Evolutionary conservation across 1,284 basidiomycete species (phyloP).

Genomic region (Cryptococcus maquisensis): DNA sequence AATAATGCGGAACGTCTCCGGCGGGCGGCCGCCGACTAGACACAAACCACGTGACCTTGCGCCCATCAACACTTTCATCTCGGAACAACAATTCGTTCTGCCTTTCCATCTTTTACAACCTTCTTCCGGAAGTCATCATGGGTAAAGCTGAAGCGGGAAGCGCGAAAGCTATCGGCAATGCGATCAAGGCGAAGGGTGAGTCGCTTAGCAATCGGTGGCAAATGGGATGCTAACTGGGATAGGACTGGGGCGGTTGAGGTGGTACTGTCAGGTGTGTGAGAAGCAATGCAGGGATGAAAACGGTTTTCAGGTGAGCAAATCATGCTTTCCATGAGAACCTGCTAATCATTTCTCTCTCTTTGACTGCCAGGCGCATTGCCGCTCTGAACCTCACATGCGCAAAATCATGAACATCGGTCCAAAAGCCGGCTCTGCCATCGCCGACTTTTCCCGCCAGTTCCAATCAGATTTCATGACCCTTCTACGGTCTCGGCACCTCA

Average conservation of each 20-base stretch:
- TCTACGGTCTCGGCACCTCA: constrained; percentile 72
- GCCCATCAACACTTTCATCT: too few relatives aligned
- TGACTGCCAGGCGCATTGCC: constrained; percentile 33
- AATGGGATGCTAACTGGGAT: neutral
- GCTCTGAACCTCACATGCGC: constrained; percentile 63
- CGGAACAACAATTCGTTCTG: too few relatives aligned
- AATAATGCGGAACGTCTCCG: too few relatives aligned
- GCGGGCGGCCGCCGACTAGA: too few relatives aligned
- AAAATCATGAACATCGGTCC: constrained; percentile 96
- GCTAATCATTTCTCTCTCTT: neutral
- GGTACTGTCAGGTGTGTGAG: constrained; percentile 95
- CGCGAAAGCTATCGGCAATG: constrained; percentile 85
- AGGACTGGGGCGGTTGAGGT: constrained; percentile 80
- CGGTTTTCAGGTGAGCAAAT: constrained; percentile 68
- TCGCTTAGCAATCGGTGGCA: neutral
- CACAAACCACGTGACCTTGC: too few relatives aligned
- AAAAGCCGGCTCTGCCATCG: constrained; percentile 82
- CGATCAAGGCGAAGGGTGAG: constrained; percentile 85
- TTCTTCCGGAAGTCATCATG: constrained; percentile 24
- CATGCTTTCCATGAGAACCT: too few relatives aligned
- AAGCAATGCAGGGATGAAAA: constrained; percentile 96
- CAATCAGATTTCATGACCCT: constrained; percentile 87
- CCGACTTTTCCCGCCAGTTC: constrained; percentile 83
- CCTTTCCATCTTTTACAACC: too few relatives aligned
- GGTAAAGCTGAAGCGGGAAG: constrained; percentile 66